A percentile compares a stretch with the other conserved stretches of the same genome.
Conservation (phyloP, 495 filamentous ascomycete species). For the Cercophora scortea region DNA sequence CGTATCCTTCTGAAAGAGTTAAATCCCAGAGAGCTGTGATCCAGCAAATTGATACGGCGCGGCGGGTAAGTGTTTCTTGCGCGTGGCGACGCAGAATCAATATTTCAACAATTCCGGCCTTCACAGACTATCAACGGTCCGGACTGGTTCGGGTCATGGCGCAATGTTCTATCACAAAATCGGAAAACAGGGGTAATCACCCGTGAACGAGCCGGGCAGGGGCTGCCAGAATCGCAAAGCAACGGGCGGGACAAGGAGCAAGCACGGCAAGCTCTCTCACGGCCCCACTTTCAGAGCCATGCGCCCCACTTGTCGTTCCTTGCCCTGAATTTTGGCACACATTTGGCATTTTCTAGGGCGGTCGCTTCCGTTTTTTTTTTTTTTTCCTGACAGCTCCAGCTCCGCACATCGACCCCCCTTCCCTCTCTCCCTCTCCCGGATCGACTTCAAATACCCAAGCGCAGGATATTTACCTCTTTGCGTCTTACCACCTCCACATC, state of each 20-base stretch:
- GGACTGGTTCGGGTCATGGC: too few relatives aligned
- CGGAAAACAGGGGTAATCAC: too few relatives aligned
- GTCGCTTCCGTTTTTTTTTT: neutral
- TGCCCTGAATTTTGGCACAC: neutral
- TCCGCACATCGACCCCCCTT: neutral
- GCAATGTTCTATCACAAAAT: too few relatives aligned
- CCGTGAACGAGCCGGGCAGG: neutral
- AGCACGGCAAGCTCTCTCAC: neutral
- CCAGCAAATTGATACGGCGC: too few relatives aligned
- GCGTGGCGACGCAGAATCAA: too few relatives aligned
- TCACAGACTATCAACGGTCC: too few relatives aligned
- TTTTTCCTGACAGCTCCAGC: neutral
- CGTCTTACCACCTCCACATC: slow-evolving; percentile 29
- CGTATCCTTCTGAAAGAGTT: too few relatives aligned
- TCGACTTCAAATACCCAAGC: slow-evolving; percentile 16
- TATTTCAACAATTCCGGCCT: too few relatives aligned
- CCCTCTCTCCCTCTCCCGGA: neutral
- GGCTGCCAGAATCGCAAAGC: neutral
- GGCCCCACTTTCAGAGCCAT: neutral
- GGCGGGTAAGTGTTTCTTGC: too few relatives aligned
- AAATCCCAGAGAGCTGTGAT: too few relatives aligned
- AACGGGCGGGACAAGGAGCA: neutral
- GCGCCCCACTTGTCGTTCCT: neutral
- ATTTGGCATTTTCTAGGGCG: neutral
- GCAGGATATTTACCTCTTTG: slow-evolving; percentile 61